Base-by-base conservation (phyloP, 805 yeast genomes). In the Ogataea angusta region DNA sequence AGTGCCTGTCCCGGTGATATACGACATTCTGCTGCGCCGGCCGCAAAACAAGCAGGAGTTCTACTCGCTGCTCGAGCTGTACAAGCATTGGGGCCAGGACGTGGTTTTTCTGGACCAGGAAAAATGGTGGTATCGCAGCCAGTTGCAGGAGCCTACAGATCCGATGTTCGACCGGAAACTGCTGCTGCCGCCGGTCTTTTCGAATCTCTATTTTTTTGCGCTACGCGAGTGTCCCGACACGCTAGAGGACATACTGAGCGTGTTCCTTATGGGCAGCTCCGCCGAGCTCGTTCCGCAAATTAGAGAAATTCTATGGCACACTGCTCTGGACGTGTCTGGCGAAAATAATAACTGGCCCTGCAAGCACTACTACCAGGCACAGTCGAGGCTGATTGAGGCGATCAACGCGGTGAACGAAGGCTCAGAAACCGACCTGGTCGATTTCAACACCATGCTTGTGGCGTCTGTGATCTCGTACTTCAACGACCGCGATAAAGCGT, bases 301-400 rank as follows among this genome's bases (percentile, higher is more conserved):
- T 2, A 45, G 54, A 26, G 64, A 62, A 40, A 44, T 59, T 18
- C 44, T 61, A 7, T 62, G 66, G 66, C 32, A 46, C 10, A 44
- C 59, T 10, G 52, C 64, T 6, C 37, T 54, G 23, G 65, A 62
- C 35, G 48, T 55, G 22, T 46, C 64, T 1, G 62, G 62, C 9
- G 60, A 54, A 24, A 47, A 53, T 33, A 37, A 49, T 3, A 31
- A 27, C 4, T 48, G 39, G 34, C 57, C 60, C 10, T 51, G 55
- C 22, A 40, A 48, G 26, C 34, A 47, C 28, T 51, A 54, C 36
- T 45, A 47, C 25, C 45, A 43, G 9, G 48, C 62, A 6, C 64
- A 61, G 30, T 49, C 63, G 2, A 44, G 45, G 30, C 42, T 55
- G 12, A 53, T 61, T 22, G 46, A 34, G 22, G 43, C 45, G 1